These are phyloP conservation scores for Leonotis leonurus DNA, from an alignment of 257 asterid species.

Conservation along the genomic window DNA sequence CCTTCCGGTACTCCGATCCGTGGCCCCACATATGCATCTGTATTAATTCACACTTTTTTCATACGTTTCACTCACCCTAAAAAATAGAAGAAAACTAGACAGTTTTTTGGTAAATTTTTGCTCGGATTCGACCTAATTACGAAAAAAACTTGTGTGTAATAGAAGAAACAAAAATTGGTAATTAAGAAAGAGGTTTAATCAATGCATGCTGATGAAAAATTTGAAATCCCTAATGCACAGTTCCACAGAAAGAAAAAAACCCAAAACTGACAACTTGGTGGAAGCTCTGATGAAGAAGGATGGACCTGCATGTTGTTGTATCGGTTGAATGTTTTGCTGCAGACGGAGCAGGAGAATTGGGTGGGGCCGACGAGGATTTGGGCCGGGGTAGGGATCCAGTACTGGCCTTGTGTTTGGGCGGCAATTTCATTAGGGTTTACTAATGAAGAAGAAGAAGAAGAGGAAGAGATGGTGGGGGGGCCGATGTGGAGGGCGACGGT, in stretches of 20 bases:
- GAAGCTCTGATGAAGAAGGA: too few species aligned
- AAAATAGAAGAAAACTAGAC: too few species aligned
- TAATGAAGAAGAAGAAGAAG: constrained; percentile 9
- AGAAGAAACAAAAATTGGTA: too few species aligned
- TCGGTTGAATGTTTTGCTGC: constrained; percentile 78
- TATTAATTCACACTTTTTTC: too few species aligned
- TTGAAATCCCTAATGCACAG: background rate
- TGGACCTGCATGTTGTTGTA: constrained; percentile 87
- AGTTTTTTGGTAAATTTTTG: too few species aligned
- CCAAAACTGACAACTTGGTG: too few species aligned
- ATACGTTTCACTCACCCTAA: too few species aligned
- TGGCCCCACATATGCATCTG: constrained; percentile 99
- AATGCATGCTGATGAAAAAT: background rate
- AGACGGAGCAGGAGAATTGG: constrained; percentile 75
- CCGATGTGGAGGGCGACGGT: constrained; percentile 69
- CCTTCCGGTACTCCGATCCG: constrained; percentile 79
- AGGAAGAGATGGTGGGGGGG: constrained; percentile 26
- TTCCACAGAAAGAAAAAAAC: too few species aligned
- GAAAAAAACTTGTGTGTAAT: too few species aligned
- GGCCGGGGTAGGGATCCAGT: constrained; percentile 85
- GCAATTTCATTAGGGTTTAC: constrained; percentile 20
- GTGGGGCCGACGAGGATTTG: constrained; percentile 91
- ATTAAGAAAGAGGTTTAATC: too few species aligned
- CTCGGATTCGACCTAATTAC: background rate
- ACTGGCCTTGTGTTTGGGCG: constrained; percentile 36